A percentile compares a stretch with the other conserved stretches of the same genome.
Conservation (phyloP, 495 filamentous ascomycete species). For the Daldinia bambusicola region DNA sequence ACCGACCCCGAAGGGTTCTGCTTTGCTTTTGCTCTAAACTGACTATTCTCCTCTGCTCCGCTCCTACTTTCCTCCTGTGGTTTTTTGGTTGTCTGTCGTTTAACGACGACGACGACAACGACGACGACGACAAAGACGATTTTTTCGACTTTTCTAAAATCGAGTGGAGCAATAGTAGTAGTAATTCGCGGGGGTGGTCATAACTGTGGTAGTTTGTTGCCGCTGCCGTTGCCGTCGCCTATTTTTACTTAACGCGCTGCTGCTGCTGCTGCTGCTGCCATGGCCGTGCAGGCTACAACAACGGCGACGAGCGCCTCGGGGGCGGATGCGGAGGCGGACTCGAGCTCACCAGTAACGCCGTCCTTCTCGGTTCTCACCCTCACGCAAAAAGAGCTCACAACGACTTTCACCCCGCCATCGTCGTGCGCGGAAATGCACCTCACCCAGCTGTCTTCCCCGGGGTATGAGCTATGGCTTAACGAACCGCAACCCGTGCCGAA, state of each 20-base stretch:
- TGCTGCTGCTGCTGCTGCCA: slow-evolving; percentile 10
- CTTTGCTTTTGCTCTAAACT: background rate
- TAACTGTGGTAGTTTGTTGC: background rate
- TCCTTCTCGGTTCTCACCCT: slow-evolving; percentile 28
- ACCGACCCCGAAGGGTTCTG: background rate
- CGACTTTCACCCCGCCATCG: slow-evolving; percentile 38
- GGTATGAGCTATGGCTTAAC: slow-evolving; percentile 38
- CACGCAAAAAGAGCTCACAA: slow-evolving; percentile 33
- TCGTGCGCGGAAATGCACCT: slow-evolving; percentile 38
- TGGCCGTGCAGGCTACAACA: slow-evolving; percentile 1
- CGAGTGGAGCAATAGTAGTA: too few relatives aligned
- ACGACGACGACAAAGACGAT: too few relatives aligned
- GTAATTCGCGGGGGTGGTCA: too few relatives aligned
- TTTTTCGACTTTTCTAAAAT: background rate
- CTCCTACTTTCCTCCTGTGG: too few relatives aligned
- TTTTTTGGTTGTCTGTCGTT: background rate
- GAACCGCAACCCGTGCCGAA: slow-evolving; percentile 35
- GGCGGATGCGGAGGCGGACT: background rate
- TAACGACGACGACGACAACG: too few relatives aligned
- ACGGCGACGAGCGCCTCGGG: background rate
- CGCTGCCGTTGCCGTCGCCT: background rate
- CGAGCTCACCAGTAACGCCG: slow-evolving; percentile 13
- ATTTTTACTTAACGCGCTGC: background rate
- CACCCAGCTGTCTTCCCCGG: slow-evolving; percentile 36
- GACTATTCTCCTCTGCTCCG: too few relatives aligned